Conservation (phyloP, 768 basidiomycete species). For the Leccinum ochraceum region DNA sequence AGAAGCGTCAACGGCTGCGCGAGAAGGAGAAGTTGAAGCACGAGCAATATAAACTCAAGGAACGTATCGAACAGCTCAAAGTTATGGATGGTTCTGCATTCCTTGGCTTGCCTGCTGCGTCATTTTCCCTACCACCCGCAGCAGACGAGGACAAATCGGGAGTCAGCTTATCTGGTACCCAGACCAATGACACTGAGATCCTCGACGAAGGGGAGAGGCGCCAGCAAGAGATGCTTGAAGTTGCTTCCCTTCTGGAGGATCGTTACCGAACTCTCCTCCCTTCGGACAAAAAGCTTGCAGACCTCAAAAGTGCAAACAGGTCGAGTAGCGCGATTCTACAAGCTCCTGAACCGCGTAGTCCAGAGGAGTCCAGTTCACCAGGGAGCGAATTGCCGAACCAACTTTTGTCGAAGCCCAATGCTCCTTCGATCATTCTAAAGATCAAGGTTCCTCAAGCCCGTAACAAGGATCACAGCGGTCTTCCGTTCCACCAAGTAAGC, state of each 20-base stretch:
- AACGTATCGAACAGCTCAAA: constrained; percentile 81
- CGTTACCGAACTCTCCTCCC: constrained; percentile 77
- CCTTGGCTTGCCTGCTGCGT: constrained; percentile 57
- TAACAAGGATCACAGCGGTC: constrained; percentile 17
- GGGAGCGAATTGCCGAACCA: constrained; percentile 12
- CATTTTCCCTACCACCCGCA: constrained; percentile 46
- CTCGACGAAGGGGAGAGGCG: constrained; percentile 72
- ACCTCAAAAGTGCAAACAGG: constrained; percentile 28
- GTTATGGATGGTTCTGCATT: constrained; percentile 74
- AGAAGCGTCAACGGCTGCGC: constrained; percentile 80
- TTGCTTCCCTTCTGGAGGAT: constrained; percentile 64
- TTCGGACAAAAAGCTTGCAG: constrained; percentile 51
- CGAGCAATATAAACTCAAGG: constrained; percentile 89
- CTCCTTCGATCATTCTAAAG: constrained; percentile 34
- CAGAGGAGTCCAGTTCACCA: constrained; percentile 16
- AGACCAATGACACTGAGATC: constrained; percentile 39
- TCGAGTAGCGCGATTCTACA: constrained; percentile 14
- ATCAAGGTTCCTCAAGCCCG: constrained; percentile 36
- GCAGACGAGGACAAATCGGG: constrained; percentile 30
- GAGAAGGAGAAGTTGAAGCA: constrained; percentile 93
- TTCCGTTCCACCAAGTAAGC: constrained; percentile 10
- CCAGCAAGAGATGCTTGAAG: constrained; percentile 70
- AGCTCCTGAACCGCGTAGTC: constrained; percentile 17
- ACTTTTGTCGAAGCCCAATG: constrained; percentile 18
- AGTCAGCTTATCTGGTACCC: constrained; percentile 32